Base-by-base conservation (phyloP, 495 filamentous ascomycete genomes). In the Aeminium ludgeri region DNA sequence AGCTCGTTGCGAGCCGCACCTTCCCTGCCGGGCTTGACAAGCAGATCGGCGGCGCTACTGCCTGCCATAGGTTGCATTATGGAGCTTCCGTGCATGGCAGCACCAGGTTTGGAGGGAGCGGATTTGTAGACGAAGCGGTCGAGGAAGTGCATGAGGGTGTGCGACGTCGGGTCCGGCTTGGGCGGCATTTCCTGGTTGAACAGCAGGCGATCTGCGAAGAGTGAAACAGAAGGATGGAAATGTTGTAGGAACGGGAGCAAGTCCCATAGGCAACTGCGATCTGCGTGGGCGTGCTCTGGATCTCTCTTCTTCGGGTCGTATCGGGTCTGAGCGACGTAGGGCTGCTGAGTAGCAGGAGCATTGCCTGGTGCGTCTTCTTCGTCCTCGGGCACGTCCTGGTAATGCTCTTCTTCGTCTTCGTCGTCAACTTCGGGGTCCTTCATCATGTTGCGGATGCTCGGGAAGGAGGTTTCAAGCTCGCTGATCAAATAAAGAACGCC, bases 91-190 rank as follows among this genome's bases (percentile, higher is more conserved):
- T 78, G 76, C 1, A 65, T 59, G 42, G 64, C 63, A 13, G 61
- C 59, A 8, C 73, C 58, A 6, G 80, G 67, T 66, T 66, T 60
- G 7, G 79, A 66, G 66, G 86, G 91, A 34, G 86, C 74, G 46
- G 86, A 87, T 31, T 84, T 77, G 65, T 95, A 97, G 16, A 89
- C 83, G 59, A 97, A 96, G 46, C 86, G 84, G 60, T 97, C 89
- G 23, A 97, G 70, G 70, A 97, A 97, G 57, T 89, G 80, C 41
- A 81, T 84, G 43, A 97, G 72, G 0, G 82, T 93, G 53, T 95
- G 85, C 30, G 78, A 70, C 0, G 78, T 73, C 35, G 94, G 62
- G 48, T 97, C 87, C 0, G 89, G 86, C 60, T 96, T 94, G 44
- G 78, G 72, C 41, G 80, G 76, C 61, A 80, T 76, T 7, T 72